Conservation (phyloP, 2,329 filamentous ascomycete species). For the Apiospora aurea region DNA sequence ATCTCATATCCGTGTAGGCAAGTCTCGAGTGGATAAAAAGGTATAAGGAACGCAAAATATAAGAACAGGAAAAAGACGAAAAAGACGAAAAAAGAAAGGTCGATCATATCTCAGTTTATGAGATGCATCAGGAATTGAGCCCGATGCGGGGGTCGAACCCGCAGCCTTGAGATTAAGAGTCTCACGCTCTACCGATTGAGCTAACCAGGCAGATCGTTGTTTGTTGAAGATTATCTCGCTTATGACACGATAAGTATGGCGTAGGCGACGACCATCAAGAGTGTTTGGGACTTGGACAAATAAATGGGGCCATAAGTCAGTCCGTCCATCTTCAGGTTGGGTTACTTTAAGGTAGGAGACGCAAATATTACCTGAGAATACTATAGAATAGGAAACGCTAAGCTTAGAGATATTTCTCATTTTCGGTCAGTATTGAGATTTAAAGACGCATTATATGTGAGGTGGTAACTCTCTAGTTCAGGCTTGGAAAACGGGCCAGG, state of each 20-base stretch:
- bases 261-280: neutral
- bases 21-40: neutral
- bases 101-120: neutral
- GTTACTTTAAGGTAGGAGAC: neutral
- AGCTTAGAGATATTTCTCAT: neutral
- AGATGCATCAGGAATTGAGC: constrained; percentile 42
- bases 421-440: neutral
- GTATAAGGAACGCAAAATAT: neutral
- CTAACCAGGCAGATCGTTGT: constrained; percentile 56
- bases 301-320: neutral
- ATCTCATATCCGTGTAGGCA: no score
- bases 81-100: neutral
- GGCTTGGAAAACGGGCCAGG: neutral
- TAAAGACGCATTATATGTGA: neutral
- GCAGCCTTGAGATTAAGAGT: constrained; percentile 59
- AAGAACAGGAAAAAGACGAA: neutral
- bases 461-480: neutral
- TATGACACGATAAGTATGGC: neutral
- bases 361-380: neutral
- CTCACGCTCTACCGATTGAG: constrained; percentile 76
- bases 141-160: constrained; percentile 51
- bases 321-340: neutral
- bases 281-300: neutral
- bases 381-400: neutral
- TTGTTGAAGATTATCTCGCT: neutral